These are phyloP conservation scores for Ustilago lituana DNA, from an alignment of 1,284 basidiomycete genomes.

Conservation along the genomic window DNA sequence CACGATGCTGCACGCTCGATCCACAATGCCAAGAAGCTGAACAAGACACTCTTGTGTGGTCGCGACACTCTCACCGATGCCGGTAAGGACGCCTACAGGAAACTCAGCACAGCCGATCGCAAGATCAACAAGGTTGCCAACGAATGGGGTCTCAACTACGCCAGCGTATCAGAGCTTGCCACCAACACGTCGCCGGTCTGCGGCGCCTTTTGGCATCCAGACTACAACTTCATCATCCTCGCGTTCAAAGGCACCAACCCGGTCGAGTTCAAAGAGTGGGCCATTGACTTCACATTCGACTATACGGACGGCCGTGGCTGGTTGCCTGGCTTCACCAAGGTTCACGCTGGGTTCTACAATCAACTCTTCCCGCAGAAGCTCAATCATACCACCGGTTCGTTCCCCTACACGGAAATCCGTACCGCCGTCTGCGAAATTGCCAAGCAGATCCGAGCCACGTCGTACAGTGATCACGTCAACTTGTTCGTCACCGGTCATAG, in stretches of 20 bases:
- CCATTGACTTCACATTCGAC: conserved; percentile 63
- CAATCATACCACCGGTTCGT: conserved; percentile 23
- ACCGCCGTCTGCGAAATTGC: conserved; percentile 28
- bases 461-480: conserved; percentile 37
- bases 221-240: conserved; percentile 45
- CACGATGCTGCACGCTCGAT: conserved; percentile 23
- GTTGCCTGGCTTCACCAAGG: conserved; percentile 44
- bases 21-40: conserved; percentile 10
- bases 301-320: conserved; percentile 44
- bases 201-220: conserved; percentile 44
- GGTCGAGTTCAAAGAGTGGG: conserved; percentile 68
- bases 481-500: conserved; percentile 43
- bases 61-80: conserved; percentile 20
- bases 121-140: conserved; percentile 40
- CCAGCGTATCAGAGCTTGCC: conserved; percentile 41
- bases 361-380: conserved; percentile 44
- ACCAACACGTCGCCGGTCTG: conserved; percentile 48
- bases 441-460: conserved; percentile 19
- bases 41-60: conserved; percentile 10
- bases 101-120: conserved; percentile 23
- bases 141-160: conserved; percentile 46
- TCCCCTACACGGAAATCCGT: conserved; percentile 46
- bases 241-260: conserved; percentile 66
- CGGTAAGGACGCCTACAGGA: conserved; percentile 18
- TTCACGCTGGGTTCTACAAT: conserved; percentile 49